Base-by-base conservation (phyloP, 1,139 yeast species). In the Geotrichum histeridarum region DNA sequence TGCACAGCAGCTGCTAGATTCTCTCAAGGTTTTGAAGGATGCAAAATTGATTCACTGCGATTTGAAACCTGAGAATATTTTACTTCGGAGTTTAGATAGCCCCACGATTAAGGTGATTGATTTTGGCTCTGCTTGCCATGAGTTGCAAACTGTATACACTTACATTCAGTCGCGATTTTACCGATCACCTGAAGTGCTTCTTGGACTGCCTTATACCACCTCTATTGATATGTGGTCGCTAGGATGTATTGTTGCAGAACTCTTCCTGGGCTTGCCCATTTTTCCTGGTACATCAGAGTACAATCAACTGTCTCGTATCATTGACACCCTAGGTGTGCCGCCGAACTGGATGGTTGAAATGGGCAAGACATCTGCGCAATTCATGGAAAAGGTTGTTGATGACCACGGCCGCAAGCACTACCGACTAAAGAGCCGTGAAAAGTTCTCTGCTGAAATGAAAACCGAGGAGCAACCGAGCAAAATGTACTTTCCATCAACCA, bases 151-250 rank as follows among this genome's bases (percentile, higher is more conserved):
- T 0, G 77, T 91, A 4, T 93, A 90, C 71, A 88, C 98, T 0
- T 94, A 94, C 68, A 90, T 94, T 58, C 99, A 94, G 69, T 89
- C 96, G 8, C 77, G 99, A 56, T 94, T 93, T 67, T 94, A 94
- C 70, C 77, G 99, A 58, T 89, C 96, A 0, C 99, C 99, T 0
- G 99, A 93, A 68, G 96, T 93, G 17, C 81, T 93, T 3, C 72
- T 93, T 33, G 99, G 99, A 0, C 75, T 93, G 48, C 96, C 96
- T 4, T 74, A 74, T 59, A 86, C 96, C 0, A 83, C 95, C 18
- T 83, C 96, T 8, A 93, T 93, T 56, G 99, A 93, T 69, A 90
- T 93, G 91, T 93, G 99, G 99, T 90, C 98, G 1, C 74, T 93
- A 46, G 99, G 99, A 1, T 93, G 99, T 73, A 93, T 94, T 53